phyloP scores from a whole-genome alignment of 2,329 filamentous ascomycete species.

The Cercospora zeae-maydis region DNA sequence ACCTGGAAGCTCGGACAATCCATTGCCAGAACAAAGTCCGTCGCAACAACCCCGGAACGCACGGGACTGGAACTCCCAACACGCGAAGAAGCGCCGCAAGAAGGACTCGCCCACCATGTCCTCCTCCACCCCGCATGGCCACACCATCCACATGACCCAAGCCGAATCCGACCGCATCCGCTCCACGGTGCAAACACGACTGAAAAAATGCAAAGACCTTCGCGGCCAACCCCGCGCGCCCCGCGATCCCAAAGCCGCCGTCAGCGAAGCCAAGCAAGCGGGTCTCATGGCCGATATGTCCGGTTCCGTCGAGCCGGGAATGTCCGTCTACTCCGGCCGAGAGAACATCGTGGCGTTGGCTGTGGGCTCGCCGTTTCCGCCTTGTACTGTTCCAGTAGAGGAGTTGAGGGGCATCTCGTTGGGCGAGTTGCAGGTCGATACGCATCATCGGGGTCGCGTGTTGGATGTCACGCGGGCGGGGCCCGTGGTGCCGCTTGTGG shows the following conservation, averaged over 20 bases:
- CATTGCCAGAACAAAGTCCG: too few relatives aligned
- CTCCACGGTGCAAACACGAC: slow-evolving; percentile 8
- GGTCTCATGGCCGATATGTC: slow-evolving; percentile 19
- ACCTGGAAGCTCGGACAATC: too few relatives aligned
- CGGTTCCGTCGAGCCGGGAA: slow-evolving; percentile 6
- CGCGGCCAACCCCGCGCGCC: slow-evolving; percentile 7
- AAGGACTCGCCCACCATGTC: background rate
- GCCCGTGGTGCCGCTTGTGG: slow-evolving; percentile 22
- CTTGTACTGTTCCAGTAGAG: background rate
- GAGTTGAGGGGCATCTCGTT: slow-evolving; percentile 6
- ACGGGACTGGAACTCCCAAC: too few relatives aligned
- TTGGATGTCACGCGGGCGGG: slow-evolving; percentile 24
- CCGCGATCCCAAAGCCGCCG: slow-evolving; percentile 8
- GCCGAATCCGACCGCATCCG: slow-evolving; percentile 13
- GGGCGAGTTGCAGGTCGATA: slow-evolving; percentile 20
- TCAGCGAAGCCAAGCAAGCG: slow-evolving; percentile 11
- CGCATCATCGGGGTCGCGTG: slow-evolving; percentile 23
- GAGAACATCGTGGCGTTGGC: slow-evolving; percentile 12
- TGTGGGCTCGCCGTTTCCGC: slow-evolving; percentile 9
- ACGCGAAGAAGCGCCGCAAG: too few relatives aligned
- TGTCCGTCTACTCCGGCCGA: slow-evolving; percentile 2
- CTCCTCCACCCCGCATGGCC: background rate
- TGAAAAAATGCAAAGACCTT: slow-evolving; percentile 13
- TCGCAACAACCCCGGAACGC: too few relatives aligned
- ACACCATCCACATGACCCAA: slow-evolving; percentile 12